phyloP scores from a whole-genome alignment of 305 asterid species.

The Solanum hybrid region DNA sequence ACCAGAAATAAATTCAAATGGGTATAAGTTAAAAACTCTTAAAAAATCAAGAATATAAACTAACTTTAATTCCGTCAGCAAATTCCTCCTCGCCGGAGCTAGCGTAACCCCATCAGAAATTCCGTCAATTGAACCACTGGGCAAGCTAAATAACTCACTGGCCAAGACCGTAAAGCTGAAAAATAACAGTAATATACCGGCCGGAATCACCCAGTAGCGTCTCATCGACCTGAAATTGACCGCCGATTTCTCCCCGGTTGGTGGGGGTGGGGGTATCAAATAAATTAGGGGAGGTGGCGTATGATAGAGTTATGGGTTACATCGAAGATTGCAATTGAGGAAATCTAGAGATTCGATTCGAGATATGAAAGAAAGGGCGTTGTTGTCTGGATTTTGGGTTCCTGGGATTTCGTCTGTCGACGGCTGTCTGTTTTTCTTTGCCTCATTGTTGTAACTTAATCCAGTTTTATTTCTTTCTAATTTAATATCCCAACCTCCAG shows the following conservation, averaged over 20 bases:
- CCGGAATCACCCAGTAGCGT: slow-evolving; percentile 11
- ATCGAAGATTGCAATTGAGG: slow-evolving; percentile 4
- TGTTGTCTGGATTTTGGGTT: neutral
- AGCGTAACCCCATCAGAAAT: slow-evolving; percentile 17
- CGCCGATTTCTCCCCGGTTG: neutral
- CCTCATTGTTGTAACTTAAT: too few species aligned
- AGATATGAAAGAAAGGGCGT: slow-evolving; percentile 15
- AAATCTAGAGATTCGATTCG: slow-evolving; percentile 31
- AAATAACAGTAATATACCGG: slow-evolving; percentile 7
- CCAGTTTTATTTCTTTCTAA: too few species aligned
- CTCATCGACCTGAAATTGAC: slow-evolving; percentile 22
- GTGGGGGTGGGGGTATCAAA: neutral
- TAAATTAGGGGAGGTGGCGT: neutral
- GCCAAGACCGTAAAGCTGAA: slow-evolving; percentile 20
- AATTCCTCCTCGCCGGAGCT: slow-evolving; percentile 39
- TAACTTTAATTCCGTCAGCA: slow-evolving; percentile 37
- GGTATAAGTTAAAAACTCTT: neutral
- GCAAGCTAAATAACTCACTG: slow-evolving; percentile 15
- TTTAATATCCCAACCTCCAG: too few species aligned
- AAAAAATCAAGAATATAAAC: neutral
- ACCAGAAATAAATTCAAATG: neutral
- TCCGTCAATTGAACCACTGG: slow-evolving; percentile 14
- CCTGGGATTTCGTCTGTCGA: neutral
- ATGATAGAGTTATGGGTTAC: neutral
- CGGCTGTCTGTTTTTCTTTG: too few species aligned